These are phyloP conservation scores for Corynespora cassiicola DNA, from an alignment of 2,329 filamentous ascomycete species.

Conservation along the genomic window DNA sequence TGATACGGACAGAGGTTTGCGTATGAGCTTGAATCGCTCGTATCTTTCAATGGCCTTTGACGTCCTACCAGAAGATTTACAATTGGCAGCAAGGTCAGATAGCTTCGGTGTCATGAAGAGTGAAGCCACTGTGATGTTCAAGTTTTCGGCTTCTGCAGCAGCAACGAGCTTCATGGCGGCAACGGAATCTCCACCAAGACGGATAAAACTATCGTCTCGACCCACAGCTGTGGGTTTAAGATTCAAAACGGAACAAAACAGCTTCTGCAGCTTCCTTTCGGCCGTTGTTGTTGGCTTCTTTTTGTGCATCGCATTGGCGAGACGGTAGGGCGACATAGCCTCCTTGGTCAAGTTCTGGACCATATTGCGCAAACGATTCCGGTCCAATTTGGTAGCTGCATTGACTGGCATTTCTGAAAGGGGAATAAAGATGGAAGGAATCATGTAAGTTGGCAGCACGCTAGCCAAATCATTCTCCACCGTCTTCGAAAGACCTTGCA, in stretches of 20 bases:
- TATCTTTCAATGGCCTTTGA: constrained; percentile 13
- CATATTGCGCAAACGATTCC: constrained; percentile 33
- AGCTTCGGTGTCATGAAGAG: constrained; percentile 40
- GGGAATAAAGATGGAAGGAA: constrained; percentile 40
- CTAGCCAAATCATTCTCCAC: constrained; percentile 37
- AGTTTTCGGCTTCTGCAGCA: constrained; percentile 30
- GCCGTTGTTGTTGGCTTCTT: constrained; percentile 29
- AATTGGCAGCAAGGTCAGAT: constrained; percentile 35
- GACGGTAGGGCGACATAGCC: constrained; percentile 34
- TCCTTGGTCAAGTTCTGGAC: constrained; percentile 37
- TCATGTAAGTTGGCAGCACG: constrained; percentile 41
- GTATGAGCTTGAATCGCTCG: constrained; percentile 31
- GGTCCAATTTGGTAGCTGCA: constrained; percentile 39
- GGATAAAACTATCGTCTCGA: constrained; percentile 42
- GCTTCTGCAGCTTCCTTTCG: constrained; percentile 39
- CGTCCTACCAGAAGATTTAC: constrained; percentile 7
- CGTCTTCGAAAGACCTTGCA: constrained; percentile 34
- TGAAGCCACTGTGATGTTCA: constrained; percentile 37
- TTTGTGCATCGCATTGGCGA: constrained; percentile 35
- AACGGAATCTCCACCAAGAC: constrained; percentile 39
- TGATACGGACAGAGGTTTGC: constrained; percentile 7
- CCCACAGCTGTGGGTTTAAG: constrained; percentile 30
- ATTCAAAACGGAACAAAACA: constrained; percentile 36
- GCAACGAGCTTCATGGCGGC: constrained; percentile 39
- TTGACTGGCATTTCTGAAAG: constrained; percentile 41